Conservation (phyloP, 331 rosid species). For the Malus hybrid region DNA sequence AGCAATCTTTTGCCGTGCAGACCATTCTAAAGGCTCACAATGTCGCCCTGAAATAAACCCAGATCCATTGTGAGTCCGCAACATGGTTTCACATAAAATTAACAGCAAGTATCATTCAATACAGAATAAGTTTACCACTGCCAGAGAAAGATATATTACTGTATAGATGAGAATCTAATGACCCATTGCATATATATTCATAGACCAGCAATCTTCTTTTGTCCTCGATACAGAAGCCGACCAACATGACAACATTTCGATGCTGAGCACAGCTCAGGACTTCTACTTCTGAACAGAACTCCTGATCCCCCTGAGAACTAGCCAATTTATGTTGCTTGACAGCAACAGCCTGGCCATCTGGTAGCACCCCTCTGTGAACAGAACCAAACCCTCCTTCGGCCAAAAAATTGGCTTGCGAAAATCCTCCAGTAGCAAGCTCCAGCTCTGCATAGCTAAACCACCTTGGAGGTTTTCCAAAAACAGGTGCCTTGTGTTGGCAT, state of each 20-base stretch:
- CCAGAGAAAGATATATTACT: constrained; percentile 30
- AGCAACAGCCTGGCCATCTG: constrained; percentile 88
- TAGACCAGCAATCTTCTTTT: constrained; percentile 77
- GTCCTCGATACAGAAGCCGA: constrained; percentile 87
- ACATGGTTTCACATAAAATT: background rate
- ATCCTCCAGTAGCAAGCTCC: constrained; percentile 85
- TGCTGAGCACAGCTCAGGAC: constrained; percentile 93
- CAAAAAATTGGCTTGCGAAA: constrained; percentile 79
- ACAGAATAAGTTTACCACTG: background rate
- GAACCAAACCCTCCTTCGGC: constrained; percentile 95
- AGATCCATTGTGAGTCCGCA: constrained; percentile 14
- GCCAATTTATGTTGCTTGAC: constrained; percentile 91
- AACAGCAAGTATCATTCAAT: background rate
- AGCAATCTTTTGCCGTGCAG: constrained; percentile 75
- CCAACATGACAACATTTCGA: constrained; percentile 86
- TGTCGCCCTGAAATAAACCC: constrained; percentile 44
- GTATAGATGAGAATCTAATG: constrained; percentile 80
- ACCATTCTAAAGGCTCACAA: constrained; percentile 63
- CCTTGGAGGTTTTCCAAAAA: constrained; percentile 83
- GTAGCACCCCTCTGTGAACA: constrained; percentile 84
- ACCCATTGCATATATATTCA: constrained; percentile 85
- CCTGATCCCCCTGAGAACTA: constrained; percentile 86
- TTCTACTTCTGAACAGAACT: constrained; percentile 89
- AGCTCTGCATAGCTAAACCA: constrained; percentile 85
- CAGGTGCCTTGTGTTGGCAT: constrained; percentile 93